Conservation (phyloP, 352 stramenopile species). For the Discostella stelligera region DNA sequence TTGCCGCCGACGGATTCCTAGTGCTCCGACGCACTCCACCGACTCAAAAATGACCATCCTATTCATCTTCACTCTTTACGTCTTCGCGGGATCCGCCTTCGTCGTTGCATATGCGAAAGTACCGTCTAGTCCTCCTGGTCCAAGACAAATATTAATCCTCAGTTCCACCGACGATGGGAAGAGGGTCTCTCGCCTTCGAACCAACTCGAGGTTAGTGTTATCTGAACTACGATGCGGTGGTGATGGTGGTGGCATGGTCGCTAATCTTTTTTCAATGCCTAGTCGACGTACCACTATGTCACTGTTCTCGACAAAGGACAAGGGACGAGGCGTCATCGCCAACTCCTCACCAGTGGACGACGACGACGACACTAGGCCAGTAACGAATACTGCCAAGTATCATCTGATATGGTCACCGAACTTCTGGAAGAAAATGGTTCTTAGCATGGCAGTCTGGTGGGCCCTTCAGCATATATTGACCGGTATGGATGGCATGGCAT, state of each 20-base stretch:
- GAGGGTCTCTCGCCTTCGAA: no score
- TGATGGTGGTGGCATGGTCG: slow-evolving; percentile 1
- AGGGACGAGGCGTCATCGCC: neutral
- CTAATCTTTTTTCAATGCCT: neutral
- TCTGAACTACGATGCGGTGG: neutral
- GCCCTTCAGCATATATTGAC: slow-evolving; percentile 1
- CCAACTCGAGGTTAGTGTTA: no score
- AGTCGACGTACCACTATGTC: neutral
- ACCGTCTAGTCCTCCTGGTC: neutral
- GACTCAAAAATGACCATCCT: no score
- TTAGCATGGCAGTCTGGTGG: slow-evolving; percentile 15
- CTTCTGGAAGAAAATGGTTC: slow-evolving; percentile 47
- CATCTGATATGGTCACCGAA: slow-evolving; percentile 65
- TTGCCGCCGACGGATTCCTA: no score
- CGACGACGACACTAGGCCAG: no score
- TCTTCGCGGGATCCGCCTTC: neutral
- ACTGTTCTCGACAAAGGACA: neutral
- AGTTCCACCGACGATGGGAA: no score
- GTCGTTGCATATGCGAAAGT: slow-evolving; percentile 6
- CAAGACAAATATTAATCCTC: neutral
- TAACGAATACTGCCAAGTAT: slow-evolving; percentile 35
- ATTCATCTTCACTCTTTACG: no score
- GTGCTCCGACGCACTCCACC: no score
- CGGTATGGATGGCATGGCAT: slow-evolving; percentile 14
- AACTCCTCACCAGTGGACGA: neutral